Evolutionary conservation across 371 early-diverging fungal genomes (phyloP).

Genomic region (Apophysomyces ossiformis): DNA sequence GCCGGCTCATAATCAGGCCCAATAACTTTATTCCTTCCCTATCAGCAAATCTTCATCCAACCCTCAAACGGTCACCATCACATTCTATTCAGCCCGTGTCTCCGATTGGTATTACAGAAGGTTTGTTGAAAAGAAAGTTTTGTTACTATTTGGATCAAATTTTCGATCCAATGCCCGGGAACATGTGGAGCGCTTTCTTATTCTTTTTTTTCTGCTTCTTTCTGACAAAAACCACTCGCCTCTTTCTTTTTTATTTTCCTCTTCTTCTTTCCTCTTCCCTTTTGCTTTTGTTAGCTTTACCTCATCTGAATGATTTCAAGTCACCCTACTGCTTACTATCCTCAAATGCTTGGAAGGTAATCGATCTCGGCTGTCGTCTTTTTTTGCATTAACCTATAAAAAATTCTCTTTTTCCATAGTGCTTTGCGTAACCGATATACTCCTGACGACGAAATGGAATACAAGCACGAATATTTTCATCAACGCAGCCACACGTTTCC

Average conservation of each 20-base stretch:
- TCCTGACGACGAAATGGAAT: conserved; percentile 9
- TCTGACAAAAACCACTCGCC: not conserved
- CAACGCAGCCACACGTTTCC: conserved; percentile 9
- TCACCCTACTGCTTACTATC: conserved; percentile 1
- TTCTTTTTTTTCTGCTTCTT: not conserved
- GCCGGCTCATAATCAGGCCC: not conserved
- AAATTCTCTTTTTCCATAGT: not conserved
- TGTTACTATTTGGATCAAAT: conserved; percentile 8
- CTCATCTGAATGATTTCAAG: conserved; percentile 6
- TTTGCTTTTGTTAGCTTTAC: not conserved
- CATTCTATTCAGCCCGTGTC: conserved; percentile 1
- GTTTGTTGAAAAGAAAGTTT: not conserved
- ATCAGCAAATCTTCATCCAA: not conserved
- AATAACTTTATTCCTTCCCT: not conserved
- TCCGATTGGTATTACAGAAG: conserved; percentile 10
- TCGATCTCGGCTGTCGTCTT: not conserved
- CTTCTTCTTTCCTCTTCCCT: not conserved
- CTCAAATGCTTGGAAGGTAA: not conserved
- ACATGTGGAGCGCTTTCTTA: not conserved
- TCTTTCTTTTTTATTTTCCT: not conserved
- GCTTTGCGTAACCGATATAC: conserved; percentile 11
- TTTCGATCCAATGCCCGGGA: conserved; percentile 1
- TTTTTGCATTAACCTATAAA: not conserved
- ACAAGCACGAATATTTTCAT: conserved; percentile 7
- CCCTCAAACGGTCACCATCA: not conserved